These are phyloP conservation scores for Prunus padus DNA, from an alignment of 306 rosid genomes.

Conservation along the genomic window DNA sequence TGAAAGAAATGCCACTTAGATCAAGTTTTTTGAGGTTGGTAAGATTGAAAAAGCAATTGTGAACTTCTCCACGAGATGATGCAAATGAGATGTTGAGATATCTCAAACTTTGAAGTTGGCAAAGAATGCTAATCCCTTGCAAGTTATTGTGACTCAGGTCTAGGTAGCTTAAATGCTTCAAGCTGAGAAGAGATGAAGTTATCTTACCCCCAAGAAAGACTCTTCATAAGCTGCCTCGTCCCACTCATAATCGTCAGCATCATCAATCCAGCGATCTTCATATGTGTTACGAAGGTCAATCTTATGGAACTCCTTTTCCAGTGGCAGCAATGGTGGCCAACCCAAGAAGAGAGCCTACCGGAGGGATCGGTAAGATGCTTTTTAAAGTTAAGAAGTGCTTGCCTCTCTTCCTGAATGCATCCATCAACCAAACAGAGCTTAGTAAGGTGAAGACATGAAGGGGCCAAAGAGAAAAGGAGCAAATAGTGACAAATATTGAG, in stretches of 20 bases:
- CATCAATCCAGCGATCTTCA: background rate
- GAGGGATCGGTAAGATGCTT: background rate
- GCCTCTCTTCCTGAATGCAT: background rate
- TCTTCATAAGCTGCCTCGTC: background rate
- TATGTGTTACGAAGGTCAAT: background rate
- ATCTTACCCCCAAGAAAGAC: background rate
- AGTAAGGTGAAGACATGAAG: background rate
- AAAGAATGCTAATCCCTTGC: background rate
- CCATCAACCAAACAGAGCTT: background rate
- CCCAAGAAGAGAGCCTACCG: constrained; percentile 9
- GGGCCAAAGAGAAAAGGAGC: background rate
- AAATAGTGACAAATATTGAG: background rate
- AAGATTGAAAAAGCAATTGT: constrained; percentile 25
- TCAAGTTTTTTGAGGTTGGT: background rate
- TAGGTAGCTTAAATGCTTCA: constrained; percentile 3
- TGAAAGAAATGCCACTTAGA: accelerated
- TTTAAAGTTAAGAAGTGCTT: constrained; percentile 1
- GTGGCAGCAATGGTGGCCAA: background rate
- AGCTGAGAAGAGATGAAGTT: constrained; percentile 1
- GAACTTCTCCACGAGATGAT: background rate
- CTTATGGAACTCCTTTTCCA: constrained; percentile 8
- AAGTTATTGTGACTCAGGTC: background rate
- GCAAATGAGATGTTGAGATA: background rate
- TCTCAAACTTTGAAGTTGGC: background rate
- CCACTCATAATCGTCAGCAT: too few relatives aligned